Evolutionary conservation across 164 flowering plant genomes (phyloP).

Genomic region (Hamamelis virginiana): DNA sequence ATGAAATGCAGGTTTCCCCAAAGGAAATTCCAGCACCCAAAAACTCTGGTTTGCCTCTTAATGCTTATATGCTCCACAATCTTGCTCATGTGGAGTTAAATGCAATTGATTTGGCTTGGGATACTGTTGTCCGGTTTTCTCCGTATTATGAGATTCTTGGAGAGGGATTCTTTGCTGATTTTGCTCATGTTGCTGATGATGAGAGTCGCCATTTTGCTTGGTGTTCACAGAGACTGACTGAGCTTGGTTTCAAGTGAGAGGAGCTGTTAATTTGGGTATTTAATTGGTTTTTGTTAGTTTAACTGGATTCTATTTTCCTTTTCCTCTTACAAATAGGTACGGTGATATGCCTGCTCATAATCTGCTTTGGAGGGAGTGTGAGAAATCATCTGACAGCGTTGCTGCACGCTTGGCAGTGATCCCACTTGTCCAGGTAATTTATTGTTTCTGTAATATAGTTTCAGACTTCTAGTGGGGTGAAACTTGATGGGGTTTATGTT

Average conservation of each 20-base stretch:
- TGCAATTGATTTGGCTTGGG: constrained; percentile 99
- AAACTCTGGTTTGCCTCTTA: constrained; percentile 79
- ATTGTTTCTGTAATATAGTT: neutral
- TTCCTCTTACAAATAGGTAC: constrained; percentile 41
- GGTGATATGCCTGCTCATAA: constrained; percentile 99
- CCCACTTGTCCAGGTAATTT: constrained; percentile 84
- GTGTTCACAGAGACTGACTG: constrained; percentile 89
- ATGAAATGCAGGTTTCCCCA: constrained; percentile 65
- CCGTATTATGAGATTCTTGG: constrained; percentile 66
- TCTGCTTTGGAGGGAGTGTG: constrained; percentile 95
- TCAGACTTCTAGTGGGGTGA: neutral
- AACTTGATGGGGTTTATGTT: neutral
- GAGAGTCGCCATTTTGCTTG: constrained; percentile 96
- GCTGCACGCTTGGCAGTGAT: constrained; percentile 89
- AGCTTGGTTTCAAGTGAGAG: constrained; percentile 88
- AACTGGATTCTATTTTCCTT: neutral
- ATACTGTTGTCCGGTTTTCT: constrained; percentile 95
- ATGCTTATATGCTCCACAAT: constrained; percentile 94
- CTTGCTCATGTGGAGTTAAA: constrained; percentile 98
- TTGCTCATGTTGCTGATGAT: constrained; percentile 97
- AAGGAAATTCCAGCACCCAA: constrained; percentile 92
- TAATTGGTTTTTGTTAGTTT: constrained; percentile 2
- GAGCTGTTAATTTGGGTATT: constrained; percentile 1
- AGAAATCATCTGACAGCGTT: constrained; percentile 78
- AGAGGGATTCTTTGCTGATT: constrained; percentile 83